phyloP scores from a whole-genome alignment of 768 basidiomycete genomes.

The Suillus brevipes region DNA sequence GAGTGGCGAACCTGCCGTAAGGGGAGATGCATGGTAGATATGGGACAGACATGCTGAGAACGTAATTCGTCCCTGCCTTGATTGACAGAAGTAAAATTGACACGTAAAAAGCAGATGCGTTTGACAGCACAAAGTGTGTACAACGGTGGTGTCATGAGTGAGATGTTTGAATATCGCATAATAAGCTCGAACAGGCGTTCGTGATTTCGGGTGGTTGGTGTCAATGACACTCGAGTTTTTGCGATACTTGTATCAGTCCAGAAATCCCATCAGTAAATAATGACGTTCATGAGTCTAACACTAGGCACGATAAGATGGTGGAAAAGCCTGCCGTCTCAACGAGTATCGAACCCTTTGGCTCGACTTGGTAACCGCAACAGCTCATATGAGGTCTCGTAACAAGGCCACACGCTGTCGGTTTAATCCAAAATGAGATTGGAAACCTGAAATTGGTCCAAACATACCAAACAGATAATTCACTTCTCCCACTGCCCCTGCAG shows the following conservation, averaged over 20 bases:
- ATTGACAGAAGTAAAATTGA: background rate
- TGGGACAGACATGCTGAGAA: background rate
- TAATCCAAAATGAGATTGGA: background rate
- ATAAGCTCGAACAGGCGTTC: background rate
- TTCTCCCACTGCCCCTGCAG: background rate
- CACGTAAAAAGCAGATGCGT: background rate
- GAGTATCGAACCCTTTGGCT: background rate
- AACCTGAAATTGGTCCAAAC: background rate
- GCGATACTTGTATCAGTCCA: background rate
- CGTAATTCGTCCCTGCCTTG: background rate
- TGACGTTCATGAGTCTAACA: background rate
- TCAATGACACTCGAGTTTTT: background rate
- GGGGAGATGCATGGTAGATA: background rate
- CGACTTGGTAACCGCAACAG: background rate
- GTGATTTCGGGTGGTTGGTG: background rate
- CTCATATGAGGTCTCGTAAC: background rate
- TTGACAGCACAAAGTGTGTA: background rate
- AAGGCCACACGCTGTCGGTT: background rate
- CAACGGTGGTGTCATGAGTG: background rate
- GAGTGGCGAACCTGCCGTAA: background rate
- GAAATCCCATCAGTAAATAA: background rate
- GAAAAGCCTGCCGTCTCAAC: background rate
- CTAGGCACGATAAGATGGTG: background rate
- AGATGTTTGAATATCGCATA: background rate
- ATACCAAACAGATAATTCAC: background rate